phyloP scores from a whole-genome alignment of 331 rosid species.

The Acacia pycnantha region DNA sequence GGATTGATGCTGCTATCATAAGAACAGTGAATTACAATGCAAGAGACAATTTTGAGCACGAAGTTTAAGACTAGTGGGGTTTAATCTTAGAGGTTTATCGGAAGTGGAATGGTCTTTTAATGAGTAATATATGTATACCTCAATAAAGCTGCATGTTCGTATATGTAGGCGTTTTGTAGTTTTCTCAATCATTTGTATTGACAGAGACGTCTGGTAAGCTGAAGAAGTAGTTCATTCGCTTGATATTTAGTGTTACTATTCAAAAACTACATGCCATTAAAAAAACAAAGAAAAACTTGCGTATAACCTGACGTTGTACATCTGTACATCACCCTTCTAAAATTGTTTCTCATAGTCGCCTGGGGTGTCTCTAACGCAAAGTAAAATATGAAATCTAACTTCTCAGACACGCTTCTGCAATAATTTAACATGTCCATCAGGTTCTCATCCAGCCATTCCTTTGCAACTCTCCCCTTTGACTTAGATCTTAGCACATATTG shows the following conservation, averaged over 20 bases:
- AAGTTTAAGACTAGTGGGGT: not conserved
- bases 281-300: not conserved
- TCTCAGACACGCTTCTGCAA: not conserved
- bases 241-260: not conserved
- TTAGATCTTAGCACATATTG: not conserved
- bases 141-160: not conserved
- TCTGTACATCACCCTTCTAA: not conserved
- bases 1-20: not conserved
- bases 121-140: not conserved
- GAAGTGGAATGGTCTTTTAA: not conserved
- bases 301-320: not conserved
- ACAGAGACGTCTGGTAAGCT: slow-evolving; percentile 11
- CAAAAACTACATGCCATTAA: not conserved
- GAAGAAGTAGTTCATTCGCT: slow-evolving; percentile 2
- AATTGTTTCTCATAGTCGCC: not conserved
- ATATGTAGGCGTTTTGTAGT: not conserved
- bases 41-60: not conserved
- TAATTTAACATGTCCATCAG: not conserved
- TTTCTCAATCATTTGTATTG: slow-evolving; percentile 8
- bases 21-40: not conserved
- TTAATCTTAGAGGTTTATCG: too few relatives aligned
- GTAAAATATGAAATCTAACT: not conserved
- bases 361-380: not conserved
- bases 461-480: slow-evolving; percentile 1
- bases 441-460: not conserved